Conservation (phyloP, 148 eudicot genomes). For the Euryodendron excelsum region DNA sequence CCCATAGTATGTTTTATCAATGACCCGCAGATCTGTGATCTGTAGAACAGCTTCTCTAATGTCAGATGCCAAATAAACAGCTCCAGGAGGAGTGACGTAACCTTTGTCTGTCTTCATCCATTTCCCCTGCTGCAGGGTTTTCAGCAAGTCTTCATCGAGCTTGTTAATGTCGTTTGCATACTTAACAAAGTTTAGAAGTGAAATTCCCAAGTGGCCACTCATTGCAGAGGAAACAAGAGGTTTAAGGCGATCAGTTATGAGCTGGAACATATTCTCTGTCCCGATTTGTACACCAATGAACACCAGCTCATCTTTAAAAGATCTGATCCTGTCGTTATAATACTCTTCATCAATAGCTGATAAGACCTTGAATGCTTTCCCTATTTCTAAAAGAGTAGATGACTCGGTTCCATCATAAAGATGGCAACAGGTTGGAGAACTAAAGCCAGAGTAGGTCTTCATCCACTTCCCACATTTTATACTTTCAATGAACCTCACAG, state of each 20-base stretch:
- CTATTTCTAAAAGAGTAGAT: conserved; percentile 16
- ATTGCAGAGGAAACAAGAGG: neutral
- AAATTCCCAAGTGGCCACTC: conserved; percentile 1
- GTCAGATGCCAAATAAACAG: conserved; percentile 13
- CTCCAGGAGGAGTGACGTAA: conserved; percentile 12
- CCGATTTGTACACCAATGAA: conserved; percentile 33
- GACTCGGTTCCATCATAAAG: conserved; percentile 6
- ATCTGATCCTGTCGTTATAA: conserved; percentile 21
- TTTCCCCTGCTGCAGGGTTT: neutral
- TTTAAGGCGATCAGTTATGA: conserved; percentile 9
- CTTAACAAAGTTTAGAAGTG: conserved; percentile 20
- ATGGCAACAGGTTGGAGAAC: conserved; percentile 12
- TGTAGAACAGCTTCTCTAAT: conserved; percentile 13
- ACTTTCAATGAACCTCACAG: conserved; percentile 13
- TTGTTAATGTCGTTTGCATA: conserved; percentile 10
- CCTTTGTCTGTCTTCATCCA: conserved; percentile 20
- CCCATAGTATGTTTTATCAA: conserved; percentile 14
- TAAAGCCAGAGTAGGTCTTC: conserved; percentile 16
- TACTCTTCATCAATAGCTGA: conserved; percentile 29
- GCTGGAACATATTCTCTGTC: neutral
- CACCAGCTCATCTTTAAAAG: conserved; percentile 30
- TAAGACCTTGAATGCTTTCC: neutral
- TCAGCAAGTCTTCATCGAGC: conserved; percentile 5
- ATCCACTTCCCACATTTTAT: conserved; percentile 23
- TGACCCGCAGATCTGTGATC: conserved; percentile 14